Percentiles rank a stretch among this genome's conserved stretches.
Evolutionary conservation across 306 rosid genomes (phyloP).

Genomic region (Spatholobus suberectus): DNA sequence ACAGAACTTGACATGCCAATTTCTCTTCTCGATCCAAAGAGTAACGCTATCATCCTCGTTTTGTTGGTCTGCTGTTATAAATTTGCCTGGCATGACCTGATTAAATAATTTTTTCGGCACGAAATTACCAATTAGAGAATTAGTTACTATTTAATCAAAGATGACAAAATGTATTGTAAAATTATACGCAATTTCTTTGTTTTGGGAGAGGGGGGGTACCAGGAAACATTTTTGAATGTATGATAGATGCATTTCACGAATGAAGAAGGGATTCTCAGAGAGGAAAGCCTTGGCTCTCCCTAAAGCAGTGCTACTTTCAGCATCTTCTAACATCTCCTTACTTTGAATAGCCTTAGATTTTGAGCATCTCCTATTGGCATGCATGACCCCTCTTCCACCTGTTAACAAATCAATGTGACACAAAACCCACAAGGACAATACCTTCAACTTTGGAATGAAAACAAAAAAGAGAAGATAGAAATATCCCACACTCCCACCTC

Average conservation of each 20-base stretch:
- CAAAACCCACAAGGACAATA: neutral
- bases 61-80: neutral
- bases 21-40: conserved; percentile 2
- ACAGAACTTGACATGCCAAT: neutral
- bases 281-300: neutral
- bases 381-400: neutral
- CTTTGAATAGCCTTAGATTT: neutral
- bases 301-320: neutral
- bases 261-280: neutral
- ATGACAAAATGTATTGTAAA: neutral
- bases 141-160: neutral
- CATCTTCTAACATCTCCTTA: neutral
- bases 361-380: neutral
- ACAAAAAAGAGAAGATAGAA: neutral
- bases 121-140: neutral
- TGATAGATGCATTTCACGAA: neutral
- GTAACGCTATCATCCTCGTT: neutral
- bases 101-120: neutral
- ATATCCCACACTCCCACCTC: conserved; percentile 9
- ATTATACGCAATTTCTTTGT: neutral
- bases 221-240: neutral
- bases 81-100: neutral
- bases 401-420: neutral
- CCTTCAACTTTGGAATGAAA: neutral
- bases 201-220: neutral